Percentiles rank a stretch among this genome's conserved stretches.
These are phyloP conservation scores for Murraya paniculata DNA, from an alignment of 345 rosid species.

Conservation along the genomic window DNA sequence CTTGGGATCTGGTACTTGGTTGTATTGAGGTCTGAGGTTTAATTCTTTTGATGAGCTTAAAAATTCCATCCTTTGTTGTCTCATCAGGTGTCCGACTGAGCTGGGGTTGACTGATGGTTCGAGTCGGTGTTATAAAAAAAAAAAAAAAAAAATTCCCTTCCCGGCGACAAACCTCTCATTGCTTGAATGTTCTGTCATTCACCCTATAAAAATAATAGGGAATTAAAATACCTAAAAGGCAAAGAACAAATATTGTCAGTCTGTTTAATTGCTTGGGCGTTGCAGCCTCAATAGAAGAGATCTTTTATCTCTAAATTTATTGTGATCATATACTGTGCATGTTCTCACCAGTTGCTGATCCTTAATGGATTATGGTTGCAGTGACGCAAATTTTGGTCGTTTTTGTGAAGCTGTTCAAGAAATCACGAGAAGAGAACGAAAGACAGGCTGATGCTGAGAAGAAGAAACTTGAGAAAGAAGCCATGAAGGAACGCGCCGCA, in stretches of 20 bases:
- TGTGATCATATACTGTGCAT: not conserved
- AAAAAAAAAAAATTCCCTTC: no score
- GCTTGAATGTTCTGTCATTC: not conserved
- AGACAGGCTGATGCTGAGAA: slow-evolving; percentile 82
- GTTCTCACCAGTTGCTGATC: not conserved
- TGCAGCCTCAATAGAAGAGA: not conserved
- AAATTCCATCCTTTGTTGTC: no score
- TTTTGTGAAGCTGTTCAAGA: slow-evolving; percentile 79
- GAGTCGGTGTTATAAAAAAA: no score
- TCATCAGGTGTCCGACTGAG: no score
- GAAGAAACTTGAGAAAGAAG: slow-evolving; percentile 89
- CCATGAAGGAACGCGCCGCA: slow-evolving; percentile 60
- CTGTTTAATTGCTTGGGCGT: slow-evolving; percentile 6
- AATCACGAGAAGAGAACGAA: slow-evolving; percentile 81
- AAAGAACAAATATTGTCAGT: not conserved
- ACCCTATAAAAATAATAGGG: not conserved
- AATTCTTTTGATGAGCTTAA: no score
- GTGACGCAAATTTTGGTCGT: slow-evolving; percentile 81
- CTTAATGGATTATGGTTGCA: slow-evolving; percentile 37
- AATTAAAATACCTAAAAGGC: not conserved
- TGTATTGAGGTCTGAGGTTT: no score
- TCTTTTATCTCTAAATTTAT: not conserved
- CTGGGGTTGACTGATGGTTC: no score
- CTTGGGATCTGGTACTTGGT: no score
- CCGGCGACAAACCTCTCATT: not conserved